Percentiles rank a stretch among this genome's conserved stretches.
These are phyloP conservation scores for Glonium stellatum DNA, from an alignment of 495 filamentous ascomycete genomes.

Conservation along the genomic window DNA sequence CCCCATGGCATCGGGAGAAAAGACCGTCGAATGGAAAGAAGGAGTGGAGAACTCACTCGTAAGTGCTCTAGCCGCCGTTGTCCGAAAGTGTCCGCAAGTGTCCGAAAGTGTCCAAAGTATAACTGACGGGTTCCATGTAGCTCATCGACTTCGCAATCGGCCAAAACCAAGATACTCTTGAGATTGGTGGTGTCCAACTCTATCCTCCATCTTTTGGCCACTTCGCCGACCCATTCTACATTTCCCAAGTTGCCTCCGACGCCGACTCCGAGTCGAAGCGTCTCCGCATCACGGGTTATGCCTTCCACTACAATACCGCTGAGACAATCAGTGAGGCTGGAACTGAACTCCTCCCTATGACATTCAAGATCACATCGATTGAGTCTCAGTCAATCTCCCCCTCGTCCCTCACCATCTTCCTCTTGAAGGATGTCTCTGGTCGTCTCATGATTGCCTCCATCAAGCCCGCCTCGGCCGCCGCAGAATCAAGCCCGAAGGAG, in stretches of 20 bases:
- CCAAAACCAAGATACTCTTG: constrained; percentile 15
- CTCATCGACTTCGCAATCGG: constrained; percentile 28
- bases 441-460: constrained; percentile 30
- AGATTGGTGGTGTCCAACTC: constrained; percentile 24
- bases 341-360: constrained; percentile 28
- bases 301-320: constrained; percentile 23
- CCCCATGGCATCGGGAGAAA: constrained; percentile 14
- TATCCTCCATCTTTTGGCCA: constrained; percentile 24
- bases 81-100: background rate
- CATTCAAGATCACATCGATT: constrained; percentile 26
- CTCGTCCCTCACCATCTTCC: constrained; percentile 22
- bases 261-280: constrained; percentile 12
- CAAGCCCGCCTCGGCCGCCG: constrained; percentile 10
- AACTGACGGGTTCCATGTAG: constrained; percentile 5
- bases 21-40: constrained; percentile 9
- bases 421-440: constrained; percentile 23
- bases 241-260: constrained; percentile 19
- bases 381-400: constrained; percentile 18
- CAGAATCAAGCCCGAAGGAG: constrained; percentile 18
- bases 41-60: constrained; percentile 20
- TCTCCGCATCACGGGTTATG: constrained; percentile 24
- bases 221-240: constrained; percentile 21
- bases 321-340: constrained; percentile 26
- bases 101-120: background rate
- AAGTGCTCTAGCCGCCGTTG: constrained; percentile 1